Conservation (phyloP, 768 basidiomycete genomes). For the Phallus indusiatus region DNA sequence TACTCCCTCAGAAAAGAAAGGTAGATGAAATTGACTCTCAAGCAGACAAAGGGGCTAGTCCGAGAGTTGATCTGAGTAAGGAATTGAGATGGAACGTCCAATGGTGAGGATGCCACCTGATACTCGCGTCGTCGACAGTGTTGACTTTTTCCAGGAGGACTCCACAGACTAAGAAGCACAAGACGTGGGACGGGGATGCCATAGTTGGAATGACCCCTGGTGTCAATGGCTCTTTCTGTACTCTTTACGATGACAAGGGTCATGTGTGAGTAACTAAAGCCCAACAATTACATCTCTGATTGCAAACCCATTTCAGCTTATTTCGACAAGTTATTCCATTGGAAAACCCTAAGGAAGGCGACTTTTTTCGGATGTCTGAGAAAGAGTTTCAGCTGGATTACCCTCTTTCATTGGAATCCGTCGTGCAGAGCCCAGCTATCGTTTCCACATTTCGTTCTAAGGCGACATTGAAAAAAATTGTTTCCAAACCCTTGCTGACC, state of each 20-base stretch:
- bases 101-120: neutral
- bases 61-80: neutral
- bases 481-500: neutral
- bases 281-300: neutral
- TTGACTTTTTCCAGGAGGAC: conserved; percentile 46
- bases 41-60: neutral
- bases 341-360: conserved; percentile 20
- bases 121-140: neutral
- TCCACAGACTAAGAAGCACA: conserved; percentile 64
- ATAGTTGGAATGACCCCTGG: conserved; percentile 28
- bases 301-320: no score
- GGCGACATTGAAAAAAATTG: neutral
- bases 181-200: conserved; percentile 80
- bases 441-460: conserved; percentile 14
- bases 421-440: conserved; percentile 25
- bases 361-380: conserved; percentile 33
- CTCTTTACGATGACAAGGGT: conserved; percentile 32
- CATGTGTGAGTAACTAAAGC: conserved; percentile 37
- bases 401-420: conserved; percentile 44
- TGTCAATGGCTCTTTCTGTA: neutral
- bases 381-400: conserved; percentile 64
- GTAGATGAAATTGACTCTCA: neutral
- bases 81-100: neutral
- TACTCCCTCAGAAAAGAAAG: neutral
- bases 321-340: neutral